These are phyloP conservation scores for Metroxylon sagu DNA, from an alignment of 176 grass and related monocot genomes.

Conservation along the genomic window DNA sequence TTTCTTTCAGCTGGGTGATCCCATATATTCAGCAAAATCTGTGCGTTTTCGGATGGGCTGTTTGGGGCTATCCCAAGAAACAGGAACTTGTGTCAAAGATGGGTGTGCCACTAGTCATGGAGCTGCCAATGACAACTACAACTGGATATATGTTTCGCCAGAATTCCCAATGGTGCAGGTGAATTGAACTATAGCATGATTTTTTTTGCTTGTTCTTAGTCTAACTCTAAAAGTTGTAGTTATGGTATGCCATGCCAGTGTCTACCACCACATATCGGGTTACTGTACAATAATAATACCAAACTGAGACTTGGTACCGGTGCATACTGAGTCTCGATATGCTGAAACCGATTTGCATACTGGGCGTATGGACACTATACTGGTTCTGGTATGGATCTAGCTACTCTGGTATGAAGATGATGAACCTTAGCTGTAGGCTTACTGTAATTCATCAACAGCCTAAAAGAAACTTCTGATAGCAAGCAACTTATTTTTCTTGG, in stretches of 20 bases:
- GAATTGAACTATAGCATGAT: background rate
- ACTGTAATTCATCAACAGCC: conserved; percentile 1
- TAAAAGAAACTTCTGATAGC: too few relatives aligned
- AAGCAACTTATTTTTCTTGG: too few relatives aligned
- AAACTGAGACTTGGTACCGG: too few relatives aligned
- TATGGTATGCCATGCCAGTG: too few relatives aligned
- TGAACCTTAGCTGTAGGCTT: background rate
- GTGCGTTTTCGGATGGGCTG: conserved; percentile 62
- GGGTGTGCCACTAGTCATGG: conserved; percentile 23
- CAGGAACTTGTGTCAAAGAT: conserved; percentile 16
- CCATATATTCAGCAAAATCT: conserved; percentile 59
- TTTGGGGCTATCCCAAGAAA: conserved; percentile 25
- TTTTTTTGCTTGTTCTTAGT: too few relatives aligned
- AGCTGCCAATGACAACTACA: conserved; percentile 49
- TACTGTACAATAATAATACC: too few relatives aligned
- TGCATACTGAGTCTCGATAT: too few relatives aligned
- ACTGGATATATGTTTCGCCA: conserved; percentile 76
- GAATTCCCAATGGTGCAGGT: conserved; percentile 78
- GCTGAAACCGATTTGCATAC: too few relatives aligned
- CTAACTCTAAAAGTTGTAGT: background rate
- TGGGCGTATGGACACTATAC: too few relatives aligned
- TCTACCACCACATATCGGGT: too few relatives aligned
- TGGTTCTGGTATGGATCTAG: too few relatives aligned
- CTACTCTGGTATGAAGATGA: too few relatives aligned
- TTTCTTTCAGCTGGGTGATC: conserved; percentile 34